Percentiles rank a stretch among this genome's conserved stretches.
These are phyloP conservation scores for Mortierella sp. DNA, from an alignment of 371 early-diverging fungal genomes.

Conservation along the genomic window DNA sequence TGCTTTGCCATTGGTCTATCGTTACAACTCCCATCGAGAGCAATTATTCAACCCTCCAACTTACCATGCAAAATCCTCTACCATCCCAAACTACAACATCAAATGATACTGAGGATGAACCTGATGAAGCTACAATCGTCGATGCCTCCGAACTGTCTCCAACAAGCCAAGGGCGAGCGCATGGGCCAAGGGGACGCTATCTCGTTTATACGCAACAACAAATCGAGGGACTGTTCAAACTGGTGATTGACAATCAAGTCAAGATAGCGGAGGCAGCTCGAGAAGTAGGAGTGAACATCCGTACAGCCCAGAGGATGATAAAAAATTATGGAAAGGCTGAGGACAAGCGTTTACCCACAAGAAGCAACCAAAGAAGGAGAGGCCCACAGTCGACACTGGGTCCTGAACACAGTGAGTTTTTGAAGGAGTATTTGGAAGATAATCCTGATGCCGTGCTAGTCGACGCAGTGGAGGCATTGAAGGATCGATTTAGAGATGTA, in stretches of 20 bases:
- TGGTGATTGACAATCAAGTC: not conserved
- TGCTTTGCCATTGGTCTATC: no score
- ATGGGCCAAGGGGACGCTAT: not conserved
- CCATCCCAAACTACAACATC: no score
- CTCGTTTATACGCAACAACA: not conserved
- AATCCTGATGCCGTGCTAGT: not conserved
- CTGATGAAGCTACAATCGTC: not conserved
- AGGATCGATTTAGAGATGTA: not conserved
- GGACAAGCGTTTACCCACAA: not conserved
- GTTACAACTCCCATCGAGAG: no score
- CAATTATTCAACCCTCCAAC: no score
- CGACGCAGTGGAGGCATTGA: not conserved
- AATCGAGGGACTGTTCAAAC: not conserved
- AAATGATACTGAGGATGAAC: no score
- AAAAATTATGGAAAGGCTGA: not conserved
- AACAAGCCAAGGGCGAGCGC: no score
- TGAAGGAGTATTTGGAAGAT: not conserved
- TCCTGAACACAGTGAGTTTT: not conserved
- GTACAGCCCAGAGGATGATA: not conserved
- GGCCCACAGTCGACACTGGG: not conserved
- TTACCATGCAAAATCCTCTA: no score
- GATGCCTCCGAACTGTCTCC: no score
- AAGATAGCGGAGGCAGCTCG: not conserved
- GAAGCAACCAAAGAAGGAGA: not conserved
- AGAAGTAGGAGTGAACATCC: not conserved